Evolutionary conservation across 257 asterid genomes (phyloP), one percentile per base, ranked within the genome.

Genomic region (Capsicum chinense): DNA sequence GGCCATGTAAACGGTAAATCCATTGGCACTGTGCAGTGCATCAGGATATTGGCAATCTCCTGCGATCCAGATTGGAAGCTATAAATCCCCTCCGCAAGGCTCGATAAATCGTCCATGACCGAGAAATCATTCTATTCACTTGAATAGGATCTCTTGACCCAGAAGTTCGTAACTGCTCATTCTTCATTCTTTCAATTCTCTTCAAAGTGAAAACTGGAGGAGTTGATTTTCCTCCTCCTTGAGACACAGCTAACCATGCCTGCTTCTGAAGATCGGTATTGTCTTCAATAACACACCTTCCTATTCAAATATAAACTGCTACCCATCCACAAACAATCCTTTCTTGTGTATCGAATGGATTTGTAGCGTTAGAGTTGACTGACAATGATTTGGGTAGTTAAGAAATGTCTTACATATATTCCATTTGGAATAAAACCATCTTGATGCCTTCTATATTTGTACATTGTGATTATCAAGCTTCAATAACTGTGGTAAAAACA

Each of bases 301-400:
- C 98, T 95, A 95, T 84, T 95, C 98, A 64, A 95, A 95, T 84
- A 95, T 89, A 39, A 67, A 93, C 97, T 66, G 95, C 96, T 82
- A 95, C 85, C 99, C 98, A 95, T 21, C 97, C 97, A 83, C 95
- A 88, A 44, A 98, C 99, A 97, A 93, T 93, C 81, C 97, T 90
- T 82, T 93, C 97, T 58, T 92, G 99, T 3, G 98, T 88, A 86
- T 93, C 94, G 88, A 96, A 85, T 3, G 63, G n/a, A 15, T 57
- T 16, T 16, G 63, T 57, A 57, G 21, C 63, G 16, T 57, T 16
- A 57, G 21, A 6, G 21, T 57, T 57, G 62, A 16, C 21, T 16
- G 63, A 15, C 57, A 54, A 54, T 54, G 15, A 54, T 10, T 9
- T 54, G 57, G 11, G 15, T 10, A 13, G 63, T 16, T 57, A 15